phyloP scores from a whole-genome alignment of 164 flowering plant genomes.

The Magnolia kwangsiensis region DNA sequence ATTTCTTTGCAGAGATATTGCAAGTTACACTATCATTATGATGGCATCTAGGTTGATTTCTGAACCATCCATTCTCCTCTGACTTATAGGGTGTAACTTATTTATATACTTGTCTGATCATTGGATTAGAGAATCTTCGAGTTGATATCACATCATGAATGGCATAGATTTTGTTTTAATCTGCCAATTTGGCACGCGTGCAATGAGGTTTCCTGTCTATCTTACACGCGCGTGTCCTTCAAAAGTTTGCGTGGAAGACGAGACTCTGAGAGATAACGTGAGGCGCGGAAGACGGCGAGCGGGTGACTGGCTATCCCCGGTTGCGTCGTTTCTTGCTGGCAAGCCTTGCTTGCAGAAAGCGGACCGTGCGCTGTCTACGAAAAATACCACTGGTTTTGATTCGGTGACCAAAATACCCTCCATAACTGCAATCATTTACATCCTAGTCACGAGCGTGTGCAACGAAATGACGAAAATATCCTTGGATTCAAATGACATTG shows the following conservation, averaged over 20 bases:
- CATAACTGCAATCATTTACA: not conserved
- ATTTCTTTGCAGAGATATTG: no score
- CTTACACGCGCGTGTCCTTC: not conserved
- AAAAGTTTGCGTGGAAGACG: not conserved
- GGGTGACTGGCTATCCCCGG: conserved; percentile 1
- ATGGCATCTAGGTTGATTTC: no score
- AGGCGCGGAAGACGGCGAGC: not conserved
- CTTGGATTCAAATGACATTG: not conserved
- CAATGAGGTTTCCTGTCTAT: no score
- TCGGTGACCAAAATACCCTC: not conserved
- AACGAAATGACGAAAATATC: not conserved
- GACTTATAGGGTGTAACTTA: no score
- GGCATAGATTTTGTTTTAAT: not conserved
- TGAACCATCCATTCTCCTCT: no score
- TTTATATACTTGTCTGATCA: no score
- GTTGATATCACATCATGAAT: no score
- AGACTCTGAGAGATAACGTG: not conserved
- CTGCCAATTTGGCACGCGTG: not conserved
- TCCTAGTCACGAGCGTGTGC: not conserved
- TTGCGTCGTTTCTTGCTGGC: not conserved
- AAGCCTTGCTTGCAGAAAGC: not conserved
- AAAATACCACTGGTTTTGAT: not conserved
- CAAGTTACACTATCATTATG: no score
- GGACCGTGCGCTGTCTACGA: not conserved
- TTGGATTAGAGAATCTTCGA: no score